Evolutionary conservation across 1,284 basidiomycete genomes (phyloP), one percentile per base, ranked within the genome.

Genomic region (Cryptococcus sp.): DNA sequence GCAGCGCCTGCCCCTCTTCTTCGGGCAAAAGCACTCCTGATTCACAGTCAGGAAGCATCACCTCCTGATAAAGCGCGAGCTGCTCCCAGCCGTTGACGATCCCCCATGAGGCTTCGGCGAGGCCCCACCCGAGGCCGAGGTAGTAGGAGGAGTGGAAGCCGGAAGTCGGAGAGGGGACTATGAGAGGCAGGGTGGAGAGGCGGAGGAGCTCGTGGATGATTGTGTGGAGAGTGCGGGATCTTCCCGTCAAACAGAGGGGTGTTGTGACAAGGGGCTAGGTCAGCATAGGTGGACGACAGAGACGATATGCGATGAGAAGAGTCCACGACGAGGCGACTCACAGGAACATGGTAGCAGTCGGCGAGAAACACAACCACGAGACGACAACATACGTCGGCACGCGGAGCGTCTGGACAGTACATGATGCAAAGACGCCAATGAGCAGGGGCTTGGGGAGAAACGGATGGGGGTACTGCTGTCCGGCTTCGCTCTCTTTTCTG

Each of bases 71-170:
- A 4, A 77, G 61, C 18, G 66, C 57, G 24, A 77, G 64, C 60
- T 76, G 75, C 38, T 73, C 74, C 67, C 71, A 77, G 15, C 70
- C 76, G 56, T 75, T 70, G 1, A 74, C 65, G 20, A 75, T 74
- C 2, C 76, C 75, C 73, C 74, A 77, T 1, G 68, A 59, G 0
- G 66, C 66, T 62, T 77, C 75, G 4, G 76, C 75, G 1, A 66
- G 53, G 35, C 75, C 75, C 74, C 73, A 77, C 0, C 76, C 76
- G n/a, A 77, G 59, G 2, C 73, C 76, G 42, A 77, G 71, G 54
- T 72, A 74, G 57, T 71, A 77, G 9, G 67, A 68, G 20, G 73
- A 75, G 55, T 77, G 75, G 50, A 77, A 77, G 36, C 74, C 74
- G 1, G 71, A 71, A 1, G 70, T 69, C 0, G 74, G 68, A 0